These are phyloP conservation scores for Wickerhamiella dianesei DNA, from an alignment of 805 yeast species.

Conservation along the genomic window DNA sequence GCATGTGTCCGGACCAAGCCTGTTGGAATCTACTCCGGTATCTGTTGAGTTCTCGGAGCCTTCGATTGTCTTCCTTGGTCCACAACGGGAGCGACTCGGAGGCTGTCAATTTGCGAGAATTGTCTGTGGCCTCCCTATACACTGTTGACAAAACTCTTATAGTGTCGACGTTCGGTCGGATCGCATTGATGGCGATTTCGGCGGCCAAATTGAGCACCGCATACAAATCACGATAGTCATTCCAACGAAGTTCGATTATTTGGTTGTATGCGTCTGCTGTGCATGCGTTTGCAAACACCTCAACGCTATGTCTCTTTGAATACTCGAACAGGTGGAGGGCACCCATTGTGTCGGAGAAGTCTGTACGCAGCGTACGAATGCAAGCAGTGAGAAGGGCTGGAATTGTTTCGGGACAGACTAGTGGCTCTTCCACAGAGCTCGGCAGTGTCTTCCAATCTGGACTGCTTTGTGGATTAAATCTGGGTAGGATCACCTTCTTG, in stretches of 20 bases:
- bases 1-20: background rate
- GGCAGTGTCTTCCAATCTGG: background rate
- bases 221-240: conserved; percentile 27
- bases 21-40: conserved; percentile 14
- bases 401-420: conserved; percentile 9
- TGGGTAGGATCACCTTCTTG: conserved; percentile 12
- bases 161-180: conserved; percentile 27
- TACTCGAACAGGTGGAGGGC: conserved; percentile 29
- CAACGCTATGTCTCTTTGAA: conserved; percentile 25
- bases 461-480: conserved; percentile 3
- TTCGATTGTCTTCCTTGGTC: conserved; percentile 20
- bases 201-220: conserved; percentile 26
- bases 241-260: conserved; percentile 29
- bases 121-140: conserved; percentile 19
- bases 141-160: conserved; percentile 20
- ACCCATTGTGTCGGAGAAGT: conserved; percentile 22
- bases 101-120: conserved; percentile 17
- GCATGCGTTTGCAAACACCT: conserved; percentile 28
- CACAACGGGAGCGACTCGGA: conserved; percentile 20
- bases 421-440: conserved; percentile 1
- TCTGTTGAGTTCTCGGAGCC: conserved; percentile 18
- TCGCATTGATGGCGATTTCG: conserved; percentile 32
- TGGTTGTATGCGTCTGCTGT: conserved; percentile 30
- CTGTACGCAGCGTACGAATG: conserved; percentile 11
- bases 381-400: conserved; percentile 9